Evolutionary conservation across 768 basidiomycete species (phyloP), one percentile per base, ranked within the genome.

Genomic region (Epithele typhae): DNA sequence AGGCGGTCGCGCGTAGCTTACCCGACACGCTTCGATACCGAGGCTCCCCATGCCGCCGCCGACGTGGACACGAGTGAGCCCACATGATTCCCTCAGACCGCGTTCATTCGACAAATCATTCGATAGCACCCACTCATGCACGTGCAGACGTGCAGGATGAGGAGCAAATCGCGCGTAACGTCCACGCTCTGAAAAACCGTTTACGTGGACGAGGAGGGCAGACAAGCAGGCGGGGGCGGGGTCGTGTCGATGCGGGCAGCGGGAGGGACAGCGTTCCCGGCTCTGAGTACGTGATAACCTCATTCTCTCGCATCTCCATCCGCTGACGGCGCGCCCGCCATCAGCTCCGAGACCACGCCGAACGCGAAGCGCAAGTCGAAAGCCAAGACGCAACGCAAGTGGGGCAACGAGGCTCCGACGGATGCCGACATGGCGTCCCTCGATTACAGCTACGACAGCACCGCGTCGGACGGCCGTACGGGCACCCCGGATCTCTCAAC

Each of bases 401-500:
- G 96, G 96, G 92, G 84, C 19, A 81, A 95, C 58, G 78, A 82
- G 53, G 74, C 76, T 1, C 84, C 87, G 3, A 84, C 82, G 9
- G 89, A 91, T 54, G 75, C 77, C 14, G 96, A 98, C 54, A 95
- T 98, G 90, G 91, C 86, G 5, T 83, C 87, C 34, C 77, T 97
- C 43, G 93, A 99, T 65, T 98, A 89, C 64, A 91, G 86, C 53
- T 56, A 69, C 39, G 80, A 86, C 57, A 81, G 79, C 52, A 50
- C 56, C 7, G 58, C 64, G 30, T 57, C 68, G 1, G 73, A 73
- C 43, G 56, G 63, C 6, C 52, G 61, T 5, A 49, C 59, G 35
- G 33, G 37, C 21, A 63, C 61, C 2, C 63, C 56, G 18, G 81
- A 87, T 61, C 57, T 88, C 30, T 69, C 81, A 40, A 73, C 74